phyloP scores from a whole-genome alignment of 192 early-diverging fungal species.

The Entomortierella parvispora region DNA sequence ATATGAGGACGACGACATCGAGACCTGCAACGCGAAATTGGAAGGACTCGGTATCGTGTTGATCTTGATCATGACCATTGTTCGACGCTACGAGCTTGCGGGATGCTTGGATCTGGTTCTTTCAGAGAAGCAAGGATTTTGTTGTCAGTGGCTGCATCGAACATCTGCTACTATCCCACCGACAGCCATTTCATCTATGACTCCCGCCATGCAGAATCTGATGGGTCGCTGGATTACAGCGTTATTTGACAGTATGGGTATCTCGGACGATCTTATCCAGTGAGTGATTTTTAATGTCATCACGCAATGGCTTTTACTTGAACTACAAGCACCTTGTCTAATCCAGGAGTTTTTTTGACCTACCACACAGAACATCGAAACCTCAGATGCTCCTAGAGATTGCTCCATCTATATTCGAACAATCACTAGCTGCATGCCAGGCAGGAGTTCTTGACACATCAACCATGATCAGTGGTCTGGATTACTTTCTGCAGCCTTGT shows the following conservation, averaged over 20 bases:
- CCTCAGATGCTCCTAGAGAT: constrained; percentile 50
- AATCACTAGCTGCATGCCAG: constrained; percentile 47
- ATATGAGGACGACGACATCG: constrained; percentile 45
- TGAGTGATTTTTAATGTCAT: constrained; percentile 7
- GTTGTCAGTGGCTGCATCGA: constrained; percentile 40
- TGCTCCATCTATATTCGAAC: constrained; percentile 43
- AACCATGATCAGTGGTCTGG: constrained; percentile 35
- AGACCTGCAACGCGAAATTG: constrained; percentile 47
- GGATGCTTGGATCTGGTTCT: constrained; percentile 33
- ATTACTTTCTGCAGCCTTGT: constrained; percentile 47
- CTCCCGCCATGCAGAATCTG: constrained; percentile 33
- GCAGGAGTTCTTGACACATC: constrained; percentile 45
- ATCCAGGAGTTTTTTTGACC: too few species aligned
- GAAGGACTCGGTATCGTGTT: constrained; percentile 41
- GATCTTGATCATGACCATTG: constrained; percentile 38
- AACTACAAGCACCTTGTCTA: too few species aligned
- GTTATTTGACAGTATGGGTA: constrained; percentile 49
- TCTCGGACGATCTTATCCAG: constrained; percentile 52
- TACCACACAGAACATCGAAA: constrained; percentile 39
- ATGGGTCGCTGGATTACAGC: constrained; percentile 48
- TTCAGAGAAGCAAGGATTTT: constrained; percentile 35
- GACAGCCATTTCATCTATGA: constrained; percentile 25
- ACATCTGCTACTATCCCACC: constrained; percentile 43
- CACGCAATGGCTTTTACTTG: too few species aligned
- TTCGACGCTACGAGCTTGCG: constrained; percentile 44